These are phyloP conservation scores for Pseudophaeomoniella oleicola DNA, from an alignment of 2,329 filamentous ascomycete species.

Conservation along the genomic window DNA sequence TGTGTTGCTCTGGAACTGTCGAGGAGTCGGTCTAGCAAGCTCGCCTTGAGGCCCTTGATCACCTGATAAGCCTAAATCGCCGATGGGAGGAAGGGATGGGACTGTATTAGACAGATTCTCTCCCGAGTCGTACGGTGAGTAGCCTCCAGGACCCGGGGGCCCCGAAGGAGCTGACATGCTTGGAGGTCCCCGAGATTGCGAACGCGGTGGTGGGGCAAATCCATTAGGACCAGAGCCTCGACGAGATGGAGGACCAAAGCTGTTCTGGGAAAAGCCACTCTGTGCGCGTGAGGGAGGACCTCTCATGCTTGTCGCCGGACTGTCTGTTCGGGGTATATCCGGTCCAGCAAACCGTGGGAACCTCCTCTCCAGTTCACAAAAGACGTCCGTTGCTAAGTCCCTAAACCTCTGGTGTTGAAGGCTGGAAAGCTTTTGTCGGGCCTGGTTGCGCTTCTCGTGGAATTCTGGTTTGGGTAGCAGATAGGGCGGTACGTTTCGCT, in stretches of 20 bases:
- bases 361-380: conserved; percentile 80
- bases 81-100: neutral
- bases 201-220: conserved; percentile 12
- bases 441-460: conserved; percentile 94
- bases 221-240: conserved; percentile 17
- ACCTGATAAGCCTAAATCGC: conserved; percentile 19
- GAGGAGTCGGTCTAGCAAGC: conserved; percentile 64
- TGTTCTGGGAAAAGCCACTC: conserved; percentile 37
- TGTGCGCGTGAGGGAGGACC: conserved; percentile 44
- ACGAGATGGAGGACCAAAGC: conserved; percentile 15
- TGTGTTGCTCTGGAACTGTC: conserved; percentile 87
- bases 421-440: conserved; percentile 86
- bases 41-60: conserved; percentile 34
- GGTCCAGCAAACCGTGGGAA: conserved; percentile 65
- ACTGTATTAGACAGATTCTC: conserved; percentile 11
- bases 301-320: conserved; percentile 48
- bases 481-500: conserved; percentile 47
- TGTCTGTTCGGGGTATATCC: conserved; percentile 55
- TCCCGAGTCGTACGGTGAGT: conserved; percentile 9
- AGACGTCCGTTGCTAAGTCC: conserved; percentile 89
- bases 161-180: conserved; percentile 5
- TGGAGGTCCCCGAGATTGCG: conserved; percentile 4
- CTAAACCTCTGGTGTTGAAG: conserved; percentile 75
- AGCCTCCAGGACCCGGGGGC: conserved; percentile 3
- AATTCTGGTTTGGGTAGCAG: conserved; percentile 77